Evolutionary conservation across 768 basidiomycete species (phyloP).

Genomic region (Phylloporus scabripes): DNA sequence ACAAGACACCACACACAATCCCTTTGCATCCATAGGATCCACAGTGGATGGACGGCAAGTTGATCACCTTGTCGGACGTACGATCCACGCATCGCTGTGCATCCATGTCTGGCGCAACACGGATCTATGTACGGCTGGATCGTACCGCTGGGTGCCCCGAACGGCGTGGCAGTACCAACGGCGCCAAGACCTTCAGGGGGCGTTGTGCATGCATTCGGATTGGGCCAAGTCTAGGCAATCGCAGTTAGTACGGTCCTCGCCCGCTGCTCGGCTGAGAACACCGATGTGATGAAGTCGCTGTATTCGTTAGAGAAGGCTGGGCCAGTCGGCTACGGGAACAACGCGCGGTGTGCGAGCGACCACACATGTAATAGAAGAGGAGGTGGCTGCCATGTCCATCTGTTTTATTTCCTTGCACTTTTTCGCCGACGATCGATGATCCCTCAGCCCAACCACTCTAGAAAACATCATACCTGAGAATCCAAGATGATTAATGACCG

Average conservation of each 20-base stretch:
- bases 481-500: neutral
- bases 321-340: neutral
- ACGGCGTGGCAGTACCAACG: neutral
- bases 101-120: neutral
- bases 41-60: neutral
- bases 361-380: neutral
- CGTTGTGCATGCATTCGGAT: neutral
- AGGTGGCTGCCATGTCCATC: neutral
- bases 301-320: neutral
- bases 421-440: neutral
- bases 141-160: neutral
- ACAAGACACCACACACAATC: neutral
- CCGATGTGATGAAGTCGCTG: neutral
- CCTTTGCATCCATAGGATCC: neutral
- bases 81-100: neutral
- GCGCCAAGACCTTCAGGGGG: neutral
- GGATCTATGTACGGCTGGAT: neutral
- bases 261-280: neutral
- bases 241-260: neutral
- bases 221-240: neutral
- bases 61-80: neutral
- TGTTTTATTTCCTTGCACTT: neutral
- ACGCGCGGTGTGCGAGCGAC: neutral
- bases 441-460: neutral
- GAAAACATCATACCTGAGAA: neutral